Evolutionary conservation across 2,329 filamentous ascomycete species (phyloP).

Genomic region (Parastagonospora nodorum): DNA sequence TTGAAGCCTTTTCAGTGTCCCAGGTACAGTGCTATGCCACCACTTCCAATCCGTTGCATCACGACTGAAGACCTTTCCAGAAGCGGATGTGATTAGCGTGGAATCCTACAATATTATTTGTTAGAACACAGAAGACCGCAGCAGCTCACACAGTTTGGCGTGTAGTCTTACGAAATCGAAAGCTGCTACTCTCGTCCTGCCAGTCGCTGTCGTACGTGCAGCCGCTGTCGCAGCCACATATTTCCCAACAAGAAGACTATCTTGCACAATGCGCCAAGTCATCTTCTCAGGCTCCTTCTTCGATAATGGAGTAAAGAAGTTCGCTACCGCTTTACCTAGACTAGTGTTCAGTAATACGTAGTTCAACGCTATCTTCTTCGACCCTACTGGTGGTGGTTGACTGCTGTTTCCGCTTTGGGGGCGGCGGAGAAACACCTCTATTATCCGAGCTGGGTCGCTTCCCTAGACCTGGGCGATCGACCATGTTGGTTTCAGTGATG

Average conservation of each 20-base stretch:
- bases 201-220: constrained; percentile 12
- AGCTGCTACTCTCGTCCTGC: constrained; percentile 40
- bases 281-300: constrained; percentile 81
- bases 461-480: constrained; percentile 16
- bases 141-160: background rate
- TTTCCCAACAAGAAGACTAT: constrained; percentile 75
- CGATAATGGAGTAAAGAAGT: constrained; percentile 86
- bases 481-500: constrained; percentile 18
- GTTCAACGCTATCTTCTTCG: background rate
- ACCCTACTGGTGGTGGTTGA: constrained; percentile 60
- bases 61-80: constrained; percentile 77
- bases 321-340: constrained; percentile 71
- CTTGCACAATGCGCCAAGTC: constrained; percentile 70
- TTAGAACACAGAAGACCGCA: constrained; percentile 11
- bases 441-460: constrained; percentile 48
- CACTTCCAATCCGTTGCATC: constrained; percentile 87
- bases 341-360: constrained; percentile 4
- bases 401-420: constrained; percentile 60
- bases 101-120: constrained; percentile 66
- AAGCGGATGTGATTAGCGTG: constrained; percentile 79
- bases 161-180: constrained; percentile 46
- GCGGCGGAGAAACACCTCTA: constrained; percentile 61
- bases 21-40: constrained; percentile 79
- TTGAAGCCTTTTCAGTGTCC: constrained; percentile 68
- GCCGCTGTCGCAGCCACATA: constrained; percentile 57